phyloP scores from a whole-genome alignment of 768 basidiomycete species.

The Xerocomus spinulosus region DNA sequence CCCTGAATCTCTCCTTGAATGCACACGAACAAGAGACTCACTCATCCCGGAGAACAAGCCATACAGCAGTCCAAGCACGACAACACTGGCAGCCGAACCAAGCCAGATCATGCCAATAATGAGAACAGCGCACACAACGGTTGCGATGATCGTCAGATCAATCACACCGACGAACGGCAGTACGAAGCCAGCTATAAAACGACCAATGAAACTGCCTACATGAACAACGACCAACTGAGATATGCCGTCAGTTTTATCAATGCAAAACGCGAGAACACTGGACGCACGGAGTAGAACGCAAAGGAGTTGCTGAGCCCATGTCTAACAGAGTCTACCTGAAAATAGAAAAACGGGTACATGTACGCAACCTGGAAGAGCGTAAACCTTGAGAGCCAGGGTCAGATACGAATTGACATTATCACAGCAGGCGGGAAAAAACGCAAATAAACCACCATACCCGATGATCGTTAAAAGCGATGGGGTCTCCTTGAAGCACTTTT shows the following conservation, averaged over 20 bases:
- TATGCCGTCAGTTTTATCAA: neutral
- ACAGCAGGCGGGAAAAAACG: neutral
- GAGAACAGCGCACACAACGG: conserved; percentile 24
- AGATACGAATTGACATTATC: neutral
- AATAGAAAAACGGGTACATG: conserved; percentile 52
- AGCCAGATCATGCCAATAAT: conserved; percentile 45
- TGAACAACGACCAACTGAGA: conserved; percentile 50
- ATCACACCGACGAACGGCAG: conserved; percentile 40
- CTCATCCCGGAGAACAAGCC: conserved; percentile 47
- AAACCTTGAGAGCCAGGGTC: conserved; percentile 9
- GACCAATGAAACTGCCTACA: conserved; percentile 44
- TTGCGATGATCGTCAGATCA: conserved; percentile 38
- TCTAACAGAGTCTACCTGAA: conserved; percentile 51
- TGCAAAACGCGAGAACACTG: neutral
- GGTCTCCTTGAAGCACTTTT: conserved; percentile 21
- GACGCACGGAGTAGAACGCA: conserved; percentile 48
- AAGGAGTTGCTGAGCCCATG: conserved; percentile 43
- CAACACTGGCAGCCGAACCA: conserved; percentile 33
- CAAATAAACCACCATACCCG: conserved; percentile 12
- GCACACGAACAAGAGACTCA: conserved; percentile 14
- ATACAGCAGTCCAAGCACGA: conserved; percentile 42
- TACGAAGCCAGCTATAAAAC: conserved; percentile 40
- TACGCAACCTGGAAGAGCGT: conserved; percentile 35
- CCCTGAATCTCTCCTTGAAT: neutral
- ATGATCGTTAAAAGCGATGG: conserved; percentile 24